Conservation (phyloP, 78 protist genomes). For the Dictyostelium brefeldianum region DNA sequence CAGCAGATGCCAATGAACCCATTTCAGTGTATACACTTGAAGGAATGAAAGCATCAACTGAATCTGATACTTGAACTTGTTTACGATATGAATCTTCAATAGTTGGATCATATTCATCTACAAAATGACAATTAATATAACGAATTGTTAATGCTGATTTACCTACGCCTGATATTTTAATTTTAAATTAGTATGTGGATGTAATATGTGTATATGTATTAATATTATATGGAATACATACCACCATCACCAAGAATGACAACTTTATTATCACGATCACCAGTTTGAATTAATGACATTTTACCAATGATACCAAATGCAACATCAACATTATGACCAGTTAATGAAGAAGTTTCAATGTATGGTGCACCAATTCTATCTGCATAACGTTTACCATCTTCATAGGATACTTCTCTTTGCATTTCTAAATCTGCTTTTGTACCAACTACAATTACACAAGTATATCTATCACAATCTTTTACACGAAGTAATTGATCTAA, state of each 20-base stretch:
- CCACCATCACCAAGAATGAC: conserved; percentile 89
- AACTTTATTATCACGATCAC: conserved; percentile 24
- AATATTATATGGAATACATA: no score
- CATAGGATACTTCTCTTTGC: conserved; percentile 84
- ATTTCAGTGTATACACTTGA: background rate
- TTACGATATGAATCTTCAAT: conserved; percentile 95
- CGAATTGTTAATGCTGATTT: conserved; percentile 83
- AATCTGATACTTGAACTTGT: conserved; percentile 3
- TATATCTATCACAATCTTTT: conserved; percentile 42
- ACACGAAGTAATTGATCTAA: conserved; percentile 19
- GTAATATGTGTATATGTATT: no score
- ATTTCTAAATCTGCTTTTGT: conserved; percentile 96
- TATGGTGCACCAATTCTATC: conserved; percentile 40
- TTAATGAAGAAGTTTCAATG: conserved; percentile 85
- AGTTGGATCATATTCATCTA: conserved; percentile 94
- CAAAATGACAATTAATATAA: conserved; percentile 66
- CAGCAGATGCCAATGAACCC: background rate
- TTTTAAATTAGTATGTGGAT: no score
- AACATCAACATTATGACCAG: conserved; percentile 79
- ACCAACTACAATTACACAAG: conserved; percentile 89
- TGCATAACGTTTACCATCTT: conserved; percentile 80
- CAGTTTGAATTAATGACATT: background rate
- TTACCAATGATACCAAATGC: conserved; percentile 82
- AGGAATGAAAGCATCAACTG: background rate
- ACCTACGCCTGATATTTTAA: no score